Evolutionary conservation across 2,329 filamentous ascomycete species (phyloP).

Genomic region (Neocatenulostroma microsporum): DNA sequence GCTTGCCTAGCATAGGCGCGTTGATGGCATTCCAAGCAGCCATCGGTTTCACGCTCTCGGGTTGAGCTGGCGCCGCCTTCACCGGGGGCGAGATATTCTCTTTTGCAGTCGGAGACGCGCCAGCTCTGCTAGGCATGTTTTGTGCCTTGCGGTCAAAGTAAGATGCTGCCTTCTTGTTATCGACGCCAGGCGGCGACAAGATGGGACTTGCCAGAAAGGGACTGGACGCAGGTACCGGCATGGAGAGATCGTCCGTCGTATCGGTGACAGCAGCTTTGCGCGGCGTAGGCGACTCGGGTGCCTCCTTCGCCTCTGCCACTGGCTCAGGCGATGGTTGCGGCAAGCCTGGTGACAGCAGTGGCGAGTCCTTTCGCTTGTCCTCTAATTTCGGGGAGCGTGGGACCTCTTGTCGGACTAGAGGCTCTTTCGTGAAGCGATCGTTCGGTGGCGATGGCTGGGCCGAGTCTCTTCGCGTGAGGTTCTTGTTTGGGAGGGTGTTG

Average conservation of each 20-base stretch:
- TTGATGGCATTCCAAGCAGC: constrained; percentile 23
- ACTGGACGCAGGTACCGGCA: constrained; percentile 13
- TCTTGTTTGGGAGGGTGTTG: constrained; percentile 17
- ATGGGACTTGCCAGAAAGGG: constrained; percentile 13
- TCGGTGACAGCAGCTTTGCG: constrained; percentile 1
- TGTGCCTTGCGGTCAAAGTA: constrained; percentile 7
- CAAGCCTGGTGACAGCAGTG: constrained; percentile 11
- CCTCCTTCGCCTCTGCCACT: not conserved
- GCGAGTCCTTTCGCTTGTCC: constrained; percentile 13
- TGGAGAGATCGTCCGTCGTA: constrained; percentile 7
- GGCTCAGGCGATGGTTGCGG: constrained; percentile 9
- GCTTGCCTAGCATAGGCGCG: constrained; percentile 10
- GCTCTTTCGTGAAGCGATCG: constrained; percentile 9
- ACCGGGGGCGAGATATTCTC: constrained; percentile 18
- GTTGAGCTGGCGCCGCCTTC: constrained; percentile 4
- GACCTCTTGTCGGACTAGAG: constrained; percentile 10
- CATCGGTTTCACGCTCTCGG: constrained; percentile 18
- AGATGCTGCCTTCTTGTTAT: constrained; percentile 2
- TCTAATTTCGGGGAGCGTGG: constrained; percentile 11
- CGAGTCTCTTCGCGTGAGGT: constrained; percentile 9
- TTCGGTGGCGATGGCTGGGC: constrained; percentile 7
- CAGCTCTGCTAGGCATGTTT: constrained; percentile 1
- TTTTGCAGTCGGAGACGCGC: constrained; percentile 10
- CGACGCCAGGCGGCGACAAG: constrained; percentile 5
- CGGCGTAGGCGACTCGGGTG: constrained; percentile 2